Conservation (phyloP, 2,329 filamentous ascomycete genomes). For the Aspergillus sclerotialis region DNA sequence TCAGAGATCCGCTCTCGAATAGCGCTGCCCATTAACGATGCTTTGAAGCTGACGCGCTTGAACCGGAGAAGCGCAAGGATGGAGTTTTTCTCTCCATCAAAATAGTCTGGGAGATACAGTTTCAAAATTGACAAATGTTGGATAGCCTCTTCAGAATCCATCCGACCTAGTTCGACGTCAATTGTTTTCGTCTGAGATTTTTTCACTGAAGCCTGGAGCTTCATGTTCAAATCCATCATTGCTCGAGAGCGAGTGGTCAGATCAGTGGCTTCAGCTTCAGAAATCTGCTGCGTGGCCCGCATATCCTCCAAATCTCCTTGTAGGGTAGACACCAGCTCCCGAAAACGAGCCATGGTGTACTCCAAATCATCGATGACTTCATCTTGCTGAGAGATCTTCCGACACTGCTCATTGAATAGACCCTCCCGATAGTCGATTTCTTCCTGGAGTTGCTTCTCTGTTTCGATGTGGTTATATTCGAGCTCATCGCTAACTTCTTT, state of each 20-base stretch:
- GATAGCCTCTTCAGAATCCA: constrained; percentile 81
- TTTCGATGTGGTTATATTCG: constrained; percentile 85
- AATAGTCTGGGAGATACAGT: constrained; percentile 80
- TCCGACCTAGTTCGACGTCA: constrained; percentile 75
- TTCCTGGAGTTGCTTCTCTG: constrained; percentile 88
- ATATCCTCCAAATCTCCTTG: constrained; percentile 88
- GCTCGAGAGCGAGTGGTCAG: constrained; percentile 80
- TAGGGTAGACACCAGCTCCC: constrained; percentile 77
- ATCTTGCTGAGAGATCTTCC: constrained; percentile 68
- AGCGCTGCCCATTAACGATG: constrained; percentile 67
- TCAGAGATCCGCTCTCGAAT: constrained; percentile 71
- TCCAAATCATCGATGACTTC: constrained; percentile 78
- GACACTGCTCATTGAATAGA: constrained; percentile 73
- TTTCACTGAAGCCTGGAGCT: constrained; percentile 79
- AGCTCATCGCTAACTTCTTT: constrained; percentile 94
- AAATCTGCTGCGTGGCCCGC: constrained; percentile 83
- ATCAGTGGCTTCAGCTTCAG: constrained; percentile 86
- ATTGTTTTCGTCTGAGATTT: constrained; percentile 94
- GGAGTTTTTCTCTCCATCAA: constrained; percentile 72
- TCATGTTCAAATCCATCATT: constrained; percentile 95
- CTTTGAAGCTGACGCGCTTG: constrained; percentile 83
- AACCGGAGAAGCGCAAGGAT: constrained; percentile 84
- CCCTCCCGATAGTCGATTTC: constrained; percentile 85
- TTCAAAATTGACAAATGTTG: constrained; percentile 86
- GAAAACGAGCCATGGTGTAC: constrained; percentile 80